Conservation (phyloP, 257 asterid species). For the Voacanga thouarsii region DNA sequence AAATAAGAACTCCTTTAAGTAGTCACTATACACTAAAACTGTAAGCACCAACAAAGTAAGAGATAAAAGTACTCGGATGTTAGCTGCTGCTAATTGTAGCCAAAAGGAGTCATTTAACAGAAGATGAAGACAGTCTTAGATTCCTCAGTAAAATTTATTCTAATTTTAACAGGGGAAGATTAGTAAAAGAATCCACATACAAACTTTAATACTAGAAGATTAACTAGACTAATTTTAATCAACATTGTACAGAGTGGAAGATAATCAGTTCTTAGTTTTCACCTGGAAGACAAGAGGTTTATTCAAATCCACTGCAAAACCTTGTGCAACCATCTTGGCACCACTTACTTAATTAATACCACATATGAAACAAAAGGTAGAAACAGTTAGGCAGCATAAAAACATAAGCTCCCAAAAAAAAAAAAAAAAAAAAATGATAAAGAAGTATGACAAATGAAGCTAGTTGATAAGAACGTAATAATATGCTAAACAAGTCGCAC, state of each 20-base stretch:
- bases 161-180: background rate
- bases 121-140: background rate
- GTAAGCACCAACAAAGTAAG: background rate
- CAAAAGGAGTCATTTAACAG: background rate
- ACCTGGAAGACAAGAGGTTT: slow-evolving; percentile 94
- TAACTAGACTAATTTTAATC: background rate
- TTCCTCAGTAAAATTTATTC: background rate
- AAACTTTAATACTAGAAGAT: background rate
- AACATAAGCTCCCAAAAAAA: background rate
- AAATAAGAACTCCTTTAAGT: background rate
- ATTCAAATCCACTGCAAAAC: slow-evolving; percentile 66
- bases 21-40: background rate
- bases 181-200: background rate
- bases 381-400: background rate
- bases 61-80: background rate
- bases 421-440: background rate
- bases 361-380: background rate
- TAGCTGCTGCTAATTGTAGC: background rate
- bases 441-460: background rate
- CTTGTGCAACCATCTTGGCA: slow-evolving; percentile 67
- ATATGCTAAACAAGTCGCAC: background rate
- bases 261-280: background rate
- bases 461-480: background rate
- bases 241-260: background rate
- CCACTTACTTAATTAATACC: slow-evolving; percentile 14